Conservation (phyloP, 352 stramenopile genomes). For the Globisporangium viniferum region DNA sequence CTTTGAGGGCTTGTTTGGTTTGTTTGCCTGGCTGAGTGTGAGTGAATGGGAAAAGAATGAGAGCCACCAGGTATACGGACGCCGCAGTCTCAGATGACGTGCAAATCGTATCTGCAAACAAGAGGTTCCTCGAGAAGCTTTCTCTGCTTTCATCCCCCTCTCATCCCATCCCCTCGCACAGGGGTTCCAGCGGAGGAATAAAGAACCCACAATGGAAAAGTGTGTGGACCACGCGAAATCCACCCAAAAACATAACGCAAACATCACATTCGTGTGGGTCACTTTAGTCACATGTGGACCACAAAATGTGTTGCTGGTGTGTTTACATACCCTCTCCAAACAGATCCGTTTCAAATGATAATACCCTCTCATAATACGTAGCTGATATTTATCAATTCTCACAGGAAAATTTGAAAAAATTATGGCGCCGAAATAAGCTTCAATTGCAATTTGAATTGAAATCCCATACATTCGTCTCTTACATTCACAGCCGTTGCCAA, state of each 20-base stretch:
- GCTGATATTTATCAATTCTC: neutral
- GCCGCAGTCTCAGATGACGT: neutral
- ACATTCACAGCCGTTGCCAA: neutral
- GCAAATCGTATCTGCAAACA: neutral
- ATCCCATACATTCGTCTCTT: neutral
- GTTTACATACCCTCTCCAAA: neutral
- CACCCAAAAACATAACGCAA: too few relatives aligned
- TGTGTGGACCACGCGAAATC: too few relatives aligned
- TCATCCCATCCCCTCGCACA: neutral
- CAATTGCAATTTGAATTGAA: neutral
- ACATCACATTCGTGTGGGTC: too few relatives aligned
- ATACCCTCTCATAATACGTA: neutral
- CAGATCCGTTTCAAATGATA: neutral
- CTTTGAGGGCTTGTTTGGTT: too few relatives aligned
- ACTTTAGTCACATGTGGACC: too few relatives aligned
- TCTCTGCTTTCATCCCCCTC: neutral
- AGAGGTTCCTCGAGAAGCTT: neutral
- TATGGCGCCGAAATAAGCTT: slow-evolving; percentile 4
- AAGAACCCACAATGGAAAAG: too few relatives aligned
- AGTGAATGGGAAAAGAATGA: neutral
- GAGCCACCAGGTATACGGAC: neutral
- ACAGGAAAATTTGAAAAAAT: slow-evolving; percentile 2
- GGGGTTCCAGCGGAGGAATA: too few relatives aligned
- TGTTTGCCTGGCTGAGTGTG: too few relatives aligned
- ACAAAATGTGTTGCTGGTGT: too few relatives aligned